Evolutionary conservation across 176 grass and related monocot genomes (phyloP), one percentile per base, ranked within the genome.

Genomic region (Paspalum notatum): DNA sequence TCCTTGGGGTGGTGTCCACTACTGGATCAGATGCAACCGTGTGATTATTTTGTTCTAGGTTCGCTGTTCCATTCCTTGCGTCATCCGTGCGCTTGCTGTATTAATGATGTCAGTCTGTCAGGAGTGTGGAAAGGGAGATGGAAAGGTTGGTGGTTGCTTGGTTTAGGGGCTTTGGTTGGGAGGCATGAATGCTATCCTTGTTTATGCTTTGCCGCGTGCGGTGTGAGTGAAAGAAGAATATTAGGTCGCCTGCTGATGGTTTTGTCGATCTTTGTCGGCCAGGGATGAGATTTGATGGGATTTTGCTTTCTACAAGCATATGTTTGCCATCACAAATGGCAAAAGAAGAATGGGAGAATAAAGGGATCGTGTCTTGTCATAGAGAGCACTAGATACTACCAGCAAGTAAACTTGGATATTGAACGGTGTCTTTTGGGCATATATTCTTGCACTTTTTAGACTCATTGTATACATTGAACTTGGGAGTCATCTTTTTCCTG

Each of bases 281-380:
- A 7, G 54, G 38, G 14, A 48, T 65, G 72, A 70, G 48, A 83
- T 82, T 57, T 69, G 12, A 38, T 81, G 40, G 70, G 82, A 81
- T 85, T 85, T 76, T 40, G 12, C 83, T 86, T 66, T 90, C 79
- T n/a, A 38, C 1, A 55, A 22, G 43, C 73, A 12, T 74, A 54
- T 72, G 38, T 78, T 54, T 72, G 50, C 74, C 67, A 21, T 60
- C 74, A 9, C 4, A 40, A 74, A 82, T 24, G 79, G 83, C 37
- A 78, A 86, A 61, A 42, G 32, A 32, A 32, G 58, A 67, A 46
- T 82, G 66, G 40, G 46, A 66, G 83, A 86, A 90, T 86, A 78
- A 86, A 86, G 73, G 38, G 59, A 39, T 66, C 71, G 52, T 73
- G 50, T 7, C 51, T 80, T 59, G 12, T 84, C 72, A 65, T 43